Evolutionary conservation across 495 filamentous ascomycete species (phyloP), one percentile per base, ranked within the genome.

Genomic region (Letharia lupina): DNA sequence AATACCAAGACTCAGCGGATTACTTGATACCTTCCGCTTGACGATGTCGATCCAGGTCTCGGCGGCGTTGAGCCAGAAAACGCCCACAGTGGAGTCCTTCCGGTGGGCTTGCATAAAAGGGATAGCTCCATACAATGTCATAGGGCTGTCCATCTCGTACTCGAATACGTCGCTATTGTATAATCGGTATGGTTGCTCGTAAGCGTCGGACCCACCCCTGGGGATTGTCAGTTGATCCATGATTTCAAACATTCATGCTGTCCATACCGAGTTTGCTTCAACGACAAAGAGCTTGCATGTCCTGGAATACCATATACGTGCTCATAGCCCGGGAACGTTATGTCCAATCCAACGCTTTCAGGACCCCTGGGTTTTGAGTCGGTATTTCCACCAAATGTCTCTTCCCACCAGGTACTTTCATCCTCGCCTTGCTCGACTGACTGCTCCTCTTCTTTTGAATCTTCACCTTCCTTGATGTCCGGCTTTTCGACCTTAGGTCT

Each of bases 131-230:
- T 98, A 98, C 31, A 98, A 79, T n/a, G 94, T 97, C 94, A 98
- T 98, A 3, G 94, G 91, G 76, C 90, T 97, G 75, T 97, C 88
- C 70, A 95, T 85, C 70, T 95, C 88, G 75, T 98, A 98, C 76
- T 98, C 94, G 70, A 98, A 98, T 23, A 98, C 93, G 75, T 98
- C 94, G 11, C 89, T 81, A 73, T 98, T 98, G 77, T 96, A 98
- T 70, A 98, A 75, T 54, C 95, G 85, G 78, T 98, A 98, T n/a
- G 94, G 95, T 48, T 98, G 88, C 28, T 83, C 79, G 75, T 96
- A 92, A 70, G 90, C 89, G 56, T 89, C 91, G 59, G 87, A 81
- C 33, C 91, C 92, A 65, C 93, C 93, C 31, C 84, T 82, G 61
- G 41, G 65, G 28, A 31, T 33, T 57, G 60, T 78, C 70, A 75